phyloP scores from a whole-genome alignment of 192 early-diverging fungal species.

The Podila horticola region DNA sequence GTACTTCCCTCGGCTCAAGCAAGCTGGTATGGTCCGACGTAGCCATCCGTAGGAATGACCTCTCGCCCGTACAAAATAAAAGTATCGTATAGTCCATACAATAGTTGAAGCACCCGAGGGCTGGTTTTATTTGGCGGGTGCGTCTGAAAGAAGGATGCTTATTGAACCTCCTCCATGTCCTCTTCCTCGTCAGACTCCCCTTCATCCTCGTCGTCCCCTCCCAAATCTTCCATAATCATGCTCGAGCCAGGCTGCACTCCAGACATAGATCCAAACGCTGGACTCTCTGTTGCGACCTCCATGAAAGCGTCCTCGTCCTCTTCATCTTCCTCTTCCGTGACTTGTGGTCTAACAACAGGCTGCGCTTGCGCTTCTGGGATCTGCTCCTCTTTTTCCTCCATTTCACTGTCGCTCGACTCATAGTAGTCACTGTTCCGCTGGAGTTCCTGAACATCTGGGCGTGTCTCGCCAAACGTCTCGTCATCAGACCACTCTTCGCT shows the following conservation, averaged over 20 bases:
- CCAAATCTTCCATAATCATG: not conserved
- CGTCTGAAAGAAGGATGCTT: not conserved
- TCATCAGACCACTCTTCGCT: not conserved
- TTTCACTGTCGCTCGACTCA: not conserved
- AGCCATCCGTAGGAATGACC: too few relatives aligned
- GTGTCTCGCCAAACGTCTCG: not conserved
- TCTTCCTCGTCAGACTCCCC: constrained; percentile 11
- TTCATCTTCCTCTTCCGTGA: constrained; percentile 12
- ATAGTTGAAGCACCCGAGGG: too few relatives aligned
- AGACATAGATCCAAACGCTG: not conserved
- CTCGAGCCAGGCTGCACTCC: not conserved
- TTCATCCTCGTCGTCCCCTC: not conserved
- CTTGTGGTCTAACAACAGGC: not conserved
- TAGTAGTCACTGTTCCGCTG: not conserved
- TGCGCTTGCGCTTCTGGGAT: not conserved
- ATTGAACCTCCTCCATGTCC: constrained; percentile 30
- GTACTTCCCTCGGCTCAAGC: too few relatives aligned
- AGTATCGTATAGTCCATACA: too few relatives aligned
- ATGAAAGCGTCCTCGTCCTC: constrained; percentile 27
- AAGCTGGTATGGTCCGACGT: too few relatives aligned
- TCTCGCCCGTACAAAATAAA: too few relatives aligned
- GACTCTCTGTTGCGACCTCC: constrained; percentile 12
- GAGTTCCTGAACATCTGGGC: not conserved
- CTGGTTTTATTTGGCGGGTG: not conserved
- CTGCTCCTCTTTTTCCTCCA: not conserved